These are phyloP conservation scores for Alloteropsis semialata DNA, from an alignment of 176 grass and related monocot species.

Conservation along the genomic window DNA sequence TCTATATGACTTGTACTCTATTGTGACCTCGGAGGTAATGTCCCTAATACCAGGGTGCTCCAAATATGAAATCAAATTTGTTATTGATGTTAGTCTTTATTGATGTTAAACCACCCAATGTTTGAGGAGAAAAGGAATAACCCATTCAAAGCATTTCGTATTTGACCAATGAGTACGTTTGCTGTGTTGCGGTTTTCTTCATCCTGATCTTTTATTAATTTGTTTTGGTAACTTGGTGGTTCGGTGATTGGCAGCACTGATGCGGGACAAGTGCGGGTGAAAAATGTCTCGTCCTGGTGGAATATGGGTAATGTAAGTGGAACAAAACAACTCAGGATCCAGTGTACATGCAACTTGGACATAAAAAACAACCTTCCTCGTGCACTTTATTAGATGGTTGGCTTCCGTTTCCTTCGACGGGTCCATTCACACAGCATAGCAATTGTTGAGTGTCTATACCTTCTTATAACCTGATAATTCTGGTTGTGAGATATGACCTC, in stretches of 20 bases:
- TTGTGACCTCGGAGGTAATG: neutral
- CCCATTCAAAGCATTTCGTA: slow-evolving; percentile 24
- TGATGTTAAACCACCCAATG: slow-evolving; percentile 91
- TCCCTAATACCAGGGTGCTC: neutral
- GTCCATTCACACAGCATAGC: neutral
- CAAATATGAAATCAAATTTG: neutral
- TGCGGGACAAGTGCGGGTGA: neutral
- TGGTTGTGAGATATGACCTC: neutral
- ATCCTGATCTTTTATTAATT: neutral
- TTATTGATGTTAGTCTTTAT: neutral
- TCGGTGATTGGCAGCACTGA: slow-evolving; percentile 39
- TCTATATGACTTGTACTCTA: neutral
- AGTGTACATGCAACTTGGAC: slow-evolving; percentile 2
- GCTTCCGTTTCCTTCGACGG: slow-evolving; percentile 35
- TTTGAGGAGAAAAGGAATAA: slow-evolving; percentile 63
- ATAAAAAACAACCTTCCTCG: slow-evolving; percentile 4
- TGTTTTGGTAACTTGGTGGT: slow-evolving; percentile 22
- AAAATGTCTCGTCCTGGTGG: slow-evolving; percentile 23
- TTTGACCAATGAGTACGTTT: neutral
- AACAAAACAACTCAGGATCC: neutral
- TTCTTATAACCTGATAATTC: slow-evolving; percentile 15
- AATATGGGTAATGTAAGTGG: neutral
- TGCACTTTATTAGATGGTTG: neutral
- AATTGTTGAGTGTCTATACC: neutral
- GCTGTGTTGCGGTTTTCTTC: slow-evolving; percentile 3